Base-by-base conservation (phyloP, 225 moss, liverwort and hornwort genomes). In the Ulota crispa region DNA sequence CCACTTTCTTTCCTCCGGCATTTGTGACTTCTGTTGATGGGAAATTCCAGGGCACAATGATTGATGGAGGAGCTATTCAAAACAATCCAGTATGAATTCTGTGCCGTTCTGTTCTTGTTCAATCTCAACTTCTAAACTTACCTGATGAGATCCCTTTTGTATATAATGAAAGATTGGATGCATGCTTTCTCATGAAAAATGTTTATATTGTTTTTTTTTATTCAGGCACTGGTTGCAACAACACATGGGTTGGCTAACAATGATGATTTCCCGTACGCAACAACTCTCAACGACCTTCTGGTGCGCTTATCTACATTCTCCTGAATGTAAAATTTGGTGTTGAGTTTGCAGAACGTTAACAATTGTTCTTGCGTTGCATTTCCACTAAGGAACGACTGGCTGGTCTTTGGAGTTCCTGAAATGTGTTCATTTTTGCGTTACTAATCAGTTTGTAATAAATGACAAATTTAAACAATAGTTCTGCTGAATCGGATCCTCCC, bases 61-160 rank as follows among this genome's bases (percentile, higher is more conserved):
- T 97, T 42, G 97, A 97, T 82, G 97, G 97, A 88, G 95, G 95
- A 27, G 91, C 92, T 31, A 97, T 97, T 77, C 97, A 97, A 79
- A 97, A 97, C 56, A 97, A 97, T 82, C 97, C 97, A 57, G 97
- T 97, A 79, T 0, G 32, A 15, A 32, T 8, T 55, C 39, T 34
- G 26, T 64, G 70, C 32, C 9, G 54, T 77, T 73, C 19, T 28
- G 28, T 53, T 80, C 19, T 60, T 76, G 31, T 72, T 32, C 1
- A 54, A 47, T 53, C 6, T 65, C 20, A 78, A 70, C 0, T 43
- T 73, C 45, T 36, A 15, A 62, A 47, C 20, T 6, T 23, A 23
- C 70, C 3, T 41, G 13, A 24, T 41, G 41, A 60, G 36, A 37
- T 67, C 28, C 11, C 31, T 80, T 80, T 43, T 45, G 24, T 31